Base-by-base conservation (phyloP, 176 grass and related monocot species). In the Thalia dealbata region DNA sequence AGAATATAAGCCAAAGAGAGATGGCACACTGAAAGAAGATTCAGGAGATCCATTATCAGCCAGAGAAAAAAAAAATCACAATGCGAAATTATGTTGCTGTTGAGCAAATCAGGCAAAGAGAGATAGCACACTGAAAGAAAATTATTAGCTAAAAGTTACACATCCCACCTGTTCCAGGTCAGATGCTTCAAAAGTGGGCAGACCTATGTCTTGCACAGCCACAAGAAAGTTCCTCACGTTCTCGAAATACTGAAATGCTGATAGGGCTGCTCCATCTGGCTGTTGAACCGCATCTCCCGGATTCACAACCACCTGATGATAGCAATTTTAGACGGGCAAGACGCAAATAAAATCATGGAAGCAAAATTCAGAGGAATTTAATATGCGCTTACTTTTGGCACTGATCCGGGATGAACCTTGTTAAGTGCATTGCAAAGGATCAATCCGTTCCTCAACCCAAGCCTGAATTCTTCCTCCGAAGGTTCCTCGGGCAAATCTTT, bases 191-290 rank as follows among this genome's bases (percentile, higher is more conserved):
- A 99, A 99, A 27, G 85, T 86, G 21, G 95, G 95, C 52, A 99
- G 69, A 38, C 85, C 90, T 71, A 99, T 84, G 48, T 93, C 90
- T 85, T 91, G 90, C 76, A 85, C 85, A 60, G 90, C 83, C 44
- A 88, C 87, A 52, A 99, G 95, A 79, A 99, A 99, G 73, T 99
- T 99, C 74, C 95, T 91, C 71, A 99, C 90, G 74, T 99, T 99
- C 88, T 99, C 95, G 81, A 99, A 99, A 82, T 99, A 99, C 77
- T 99, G 95, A 86, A 84, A 93, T 44, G 90, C 95, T n/a, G 83
- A 99, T 72, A 99, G 74, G 25, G 95, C 95, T n/a, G 95, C 87
- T 52, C 90, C 95, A 83, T 99, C 95, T 22, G 85, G 76, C 74
- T 91, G 91, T 72, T 91, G 83, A 65, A 93, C 75, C 41, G 95